Percentiles rank a stretch among this genome's conserved stretches.
These are phyloP conservation scores for Zasmidium citrigriseum DNA, from an alignment of 2,329 filamentous ascomycete genomes.

Conservation along the genomic window DNA sequence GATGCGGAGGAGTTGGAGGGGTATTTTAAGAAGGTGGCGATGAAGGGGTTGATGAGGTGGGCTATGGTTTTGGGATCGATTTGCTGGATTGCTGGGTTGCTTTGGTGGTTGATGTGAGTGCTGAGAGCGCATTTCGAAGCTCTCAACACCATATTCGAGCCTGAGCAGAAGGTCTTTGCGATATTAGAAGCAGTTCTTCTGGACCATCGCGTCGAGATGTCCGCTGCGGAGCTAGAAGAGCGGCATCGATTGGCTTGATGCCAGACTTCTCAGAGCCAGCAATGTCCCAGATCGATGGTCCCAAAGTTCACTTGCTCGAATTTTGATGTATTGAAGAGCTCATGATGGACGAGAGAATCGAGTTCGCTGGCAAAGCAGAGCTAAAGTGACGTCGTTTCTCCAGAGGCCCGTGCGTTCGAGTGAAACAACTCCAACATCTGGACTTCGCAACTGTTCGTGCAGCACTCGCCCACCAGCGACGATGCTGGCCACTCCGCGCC, in stretches of 20 bases:
- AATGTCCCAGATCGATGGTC: too few relatives aligned
- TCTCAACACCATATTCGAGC: neutral
- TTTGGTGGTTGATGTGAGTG: neutral
- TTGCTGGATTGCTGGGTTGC: neutral
- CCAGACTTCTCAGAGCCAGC: too few relatives aligned
- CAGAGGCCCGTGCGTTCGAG: neutral
- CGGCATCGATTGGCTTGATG: too few relatives aligned
- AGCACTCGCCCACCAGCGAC: conserved; percentile 5
- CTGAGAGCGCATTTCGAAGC: neutral
- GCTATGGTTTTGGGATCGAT: neutral
- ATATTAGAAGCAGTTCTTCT: too few relatives aligned
- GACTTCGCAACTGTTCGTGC: neutral
- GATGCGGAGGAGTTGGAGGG: conserved; percentile 6
- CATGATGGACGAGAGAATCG: too few relatives aligned
- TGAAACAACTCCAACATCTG: neutral
- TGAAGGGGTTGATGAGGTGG: conserved; percentile 5
- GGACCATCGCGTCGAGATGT: too few relatives aligned
- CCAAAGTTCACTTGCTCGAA: too few relatives aligned
- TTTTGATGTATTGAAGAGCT: too few relatives aligned
- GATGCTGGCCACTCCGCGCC: conserved; percentile 25
- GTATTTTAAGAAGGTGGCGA: conserved; percentile 3
- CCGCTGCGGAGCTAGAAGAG: too few relatives aligned
- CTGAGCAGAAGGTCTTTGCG: too few relatives aligned
- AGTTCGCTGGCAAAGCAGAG: too few relatives aligned
- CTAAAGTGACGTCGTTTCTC: neutral